These are phyloP conservation scores for Leptodontidium sp. DNA, from an alignment of 2,329 filamentous ascomycete genomes.

Conservation along the genomic window DNA sequence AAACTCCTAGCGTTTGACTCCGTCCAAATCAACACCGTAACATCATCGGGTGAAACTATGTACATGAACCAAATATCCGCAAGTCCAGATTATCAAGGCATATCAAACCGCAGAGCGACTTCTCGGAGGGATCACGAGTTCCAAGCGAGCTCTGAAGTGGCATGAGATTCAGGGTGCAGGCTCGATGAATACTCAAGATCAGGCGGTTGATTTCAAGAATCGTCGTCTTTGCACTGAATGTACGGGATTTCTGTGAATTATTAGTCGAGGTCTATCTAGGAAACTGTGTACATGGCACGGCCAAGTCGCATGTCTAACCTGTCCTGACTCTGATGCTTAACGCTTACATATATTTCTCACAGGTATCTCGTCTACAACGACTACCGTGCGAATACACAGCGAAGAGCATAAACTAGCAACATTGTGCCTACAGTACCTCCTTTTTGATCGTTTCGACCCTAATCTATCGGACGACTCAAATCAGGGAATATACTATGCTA, in stretches of 20 bases:
- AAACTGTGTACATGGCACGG: slow-evolving; percentile 46
- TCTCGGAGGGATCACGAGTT: slow-evolving; percentile 51
- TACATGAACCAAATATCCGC: too few relatives aligned
- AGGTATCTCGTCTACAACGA: slow-evolving; percentile 33
- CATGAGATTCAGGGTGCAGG: slow-evolving; percentile 51
- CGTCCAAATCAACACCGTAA: too few relatives aligned
- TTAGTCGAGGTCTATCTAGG: slow-evolving; percentile 46
- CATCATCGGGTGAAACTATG: too few relatives aligned
- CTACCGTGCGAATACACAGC: slow-evolving; percentile 24
- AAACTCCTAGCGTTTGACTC: too few relatives aligned
- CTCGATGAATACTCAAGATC: slow-evolving; percentile 46
- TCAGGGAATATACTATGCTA: slow-evolving; percentile 14
- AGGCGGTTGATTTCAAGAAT: slow-evolving; percentile 44
- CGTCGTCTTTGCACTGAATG: slow-evolving; percentile 38
- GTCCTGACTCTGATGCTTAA: too few relatives aligned
- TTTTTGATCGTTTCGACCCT: slow-evolving; percentile 38
- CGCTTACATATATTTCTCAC: background rate
- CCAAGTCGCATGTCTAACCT: slow-evolving; percentile 40
- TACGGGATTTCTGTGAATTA: slow-evolving; percentile 49
- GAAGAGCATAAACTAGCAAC: slow-evolving; percentile 40
- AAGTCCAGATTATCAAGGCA: too few relatives aligned
- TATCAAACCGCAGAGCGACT: slow-evolving; percentile 38
- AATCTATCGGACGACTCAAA: slow-evolving; percentile 21
- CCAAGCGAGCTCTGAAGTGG: slow-evolving; percentile 51
- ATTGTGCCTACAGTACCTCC: slow-evolving; percentile 44